Conservation (phyloP, 805 yeast genomes). For the Saccharomycopsis lassenensis region DNA sequence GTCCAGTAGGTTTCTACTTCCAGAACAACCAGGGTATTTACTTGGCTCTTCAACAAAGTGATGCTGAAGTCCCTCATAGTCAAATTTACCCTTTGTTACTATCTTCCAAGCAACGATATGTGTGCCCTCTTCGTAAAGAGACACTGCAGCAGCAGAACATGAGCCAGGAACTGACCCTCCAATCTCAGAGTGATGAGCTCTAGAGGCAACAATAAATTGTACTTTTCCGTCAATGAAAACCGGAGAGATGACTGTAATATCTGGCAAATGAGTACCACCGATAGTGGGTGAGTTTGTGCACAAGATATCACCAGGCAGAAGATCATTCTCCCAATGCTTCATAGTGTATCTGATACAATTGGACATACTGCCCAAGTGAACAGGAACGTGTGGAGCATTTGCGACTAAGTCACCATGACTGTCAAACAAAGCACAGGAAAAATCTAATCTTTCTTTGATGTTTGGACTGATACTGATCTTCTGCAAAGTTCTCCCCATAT, state of each 20-base stretch:
- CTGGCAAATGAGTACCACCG: constrained; percentile 40
- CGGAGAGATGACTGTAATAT: constrained; percentile 47
- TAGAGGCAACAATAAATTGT: constrained; percentile 42
- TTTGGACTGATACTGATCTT: constrained; percentile 34
- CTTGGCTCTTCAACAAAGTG: constrained; percentile 40
- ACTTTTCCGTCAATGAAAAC: constrained; percentile 34
- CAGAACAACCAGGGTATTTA: constrained; percentile 40
- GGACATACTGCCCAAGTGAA: constrained; percentile 38
- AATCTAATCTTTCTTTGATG: constrained; percentile 38
- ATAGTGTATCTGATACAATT: constrained; percentile 29
- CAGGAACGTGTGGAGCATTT: constrained; percentile 39
- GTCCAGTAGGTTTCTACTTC: constrained; percentile 43
- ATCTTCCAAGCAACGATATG: constrained; percentile 42
- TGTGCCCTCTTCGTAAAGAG: constrained; percentile 46
- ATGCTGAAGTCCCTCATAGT: constrained; percentile 38
- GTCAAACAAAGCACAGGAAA: constrained; percentile 38
- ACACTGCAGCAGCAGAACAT: constrained; percentile 43
- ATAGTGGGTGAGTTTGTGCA: constrained; percentile 34
- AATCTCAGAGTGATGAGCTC: constrained; percentile 56
- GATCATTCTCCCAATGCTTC: constrained; percentile 28
- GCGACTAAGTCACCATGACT: constrained; percentile 33
- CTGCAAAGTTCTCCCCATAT: constrained; percentile 36
- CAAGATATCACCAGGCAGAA: constrained; percentile 34
- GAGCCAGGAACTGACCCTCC: constrained; percentile 53
- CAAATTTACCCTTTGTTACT: constrained; percentile 38